phyloP scores from a whole-genome alignment of 1,284 basidiomycete species.

The Coriolopsis trogii region DNA sequence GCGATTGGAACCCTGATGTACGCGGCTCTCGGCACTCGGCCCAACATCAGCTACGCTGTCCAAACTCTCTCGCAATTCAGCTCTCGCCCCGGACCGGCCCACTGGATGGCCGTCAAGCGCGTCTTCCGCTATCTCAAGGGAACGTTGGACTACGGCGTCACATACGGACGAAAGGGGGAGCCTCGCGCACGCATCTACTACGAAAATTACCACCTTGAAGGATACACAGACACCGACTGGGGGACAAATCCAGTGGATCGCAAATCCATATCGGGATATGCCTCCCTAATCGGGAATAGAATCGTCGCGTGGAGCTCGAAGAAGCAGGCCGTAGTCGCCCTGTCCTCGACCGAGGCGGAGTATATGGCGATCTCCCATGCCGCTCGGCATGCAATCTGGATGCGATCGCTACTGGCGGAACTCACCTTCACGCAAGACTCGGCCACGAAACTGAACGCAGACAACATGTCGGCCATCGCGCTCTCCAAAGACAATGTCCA shows the following conservation, averaged over 20 bases:
- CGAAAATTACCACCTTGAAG: too few relatives aligned
- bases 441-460: too few relatives aligned
- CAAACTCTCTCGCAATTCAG: not conserved
- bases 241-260: not conserved
- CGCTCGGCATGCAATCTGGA: conserved; percentile 22
- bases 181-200: too few relatives aligned
- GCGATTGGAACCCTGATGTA: conserved; percentile 45
- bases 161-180: not conserved
- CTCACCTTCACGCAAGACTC: not conserved
- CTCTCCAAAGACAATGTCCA: conserved; percentile 7
- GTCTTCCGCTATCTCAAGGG: conserved; percentile 44
- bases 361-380: conserved; percentile 18
- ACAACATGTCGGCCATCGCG: conserved; percentile 1
- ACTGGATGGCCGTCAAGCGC: conserved; percentile 40
- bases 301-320: conserved; percentile 16
- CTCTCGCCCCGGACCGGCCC: conserved; percentile 16
- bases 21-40: conserved; percentile 23
- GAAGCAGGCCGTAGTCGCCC: conserved; percentile 18
- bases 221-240: conserved; percentile 14
- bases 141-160: conserved; percentile 24
- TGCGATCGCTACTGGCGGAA: conserved; percentile 25
- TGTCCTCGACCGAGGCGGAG: conserved; percentile 19
- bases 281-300: conserved; percentile 5
- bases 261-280: conserved; percentile 14
- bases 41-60: not conserved